Evolutionary conservation across 768 basidiomycete species (phyloP), one percentile per base, ranked within the genome.

Genomic region (Cystoderma amianthinum): DNA sequence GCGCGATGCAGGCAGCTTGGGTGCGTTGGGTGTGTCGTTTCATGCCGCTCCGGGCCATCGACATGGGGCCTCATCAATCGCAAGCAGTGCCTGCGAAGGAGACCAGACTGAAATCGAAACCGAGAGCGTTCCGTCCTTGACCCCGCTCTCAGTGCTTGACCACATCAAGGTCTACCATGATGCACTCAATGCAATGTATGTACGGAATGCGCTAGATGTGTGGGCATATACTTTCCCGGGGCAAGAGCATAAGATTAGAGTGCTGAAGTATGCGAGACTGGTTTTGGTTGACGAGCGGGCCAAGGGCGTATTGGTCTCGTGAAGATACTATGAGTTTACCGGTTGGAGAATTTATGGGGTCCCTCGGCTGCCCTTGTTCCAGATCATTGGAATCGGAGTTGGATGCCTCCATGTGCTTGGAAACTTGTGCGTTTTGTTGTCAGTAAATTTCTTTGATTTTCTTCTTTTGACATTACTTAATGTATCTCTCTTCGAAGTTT

Each of bases 111-210:
- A 10, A 13, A 7, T 16, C 11, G 16, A 25, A 37, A 4, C 21
- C 5, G 18, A 37, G 2, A 20, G 38, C 3, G 34, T 40, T 13
- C 11, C 17, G 13, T 9, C 21, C 18, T 28, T 32, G 11, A 13
- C 36, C 13, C 51, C 51, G 15, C 41, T 72, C 37, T 58, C 60
- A 25, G 43, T 43, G 5, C 51, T 62, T 33, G 78, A 81, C 49
- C 63, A 74, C 48, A 71, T 82, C 61, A 79, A 77, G 54, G 56
- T 82, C 23, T 79, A 78, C 54, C 78, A 80, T 49, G 76, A 80
- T 46, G 65, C 69, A 21, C 46, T 53, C 25, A 61, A 66, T 47
- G 64, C 74, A 5, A 65, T 78, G 55, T 56, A 60, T 45, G 53
- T 82, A 11, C 66, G 80, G 34, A 69, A 62, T 42, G 48, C 75